These are phyloP conservation scores for Lithocarpus polystachyus DNA, from an alignment of 306 rosid species.

Conservation along the genomic window DNA sequence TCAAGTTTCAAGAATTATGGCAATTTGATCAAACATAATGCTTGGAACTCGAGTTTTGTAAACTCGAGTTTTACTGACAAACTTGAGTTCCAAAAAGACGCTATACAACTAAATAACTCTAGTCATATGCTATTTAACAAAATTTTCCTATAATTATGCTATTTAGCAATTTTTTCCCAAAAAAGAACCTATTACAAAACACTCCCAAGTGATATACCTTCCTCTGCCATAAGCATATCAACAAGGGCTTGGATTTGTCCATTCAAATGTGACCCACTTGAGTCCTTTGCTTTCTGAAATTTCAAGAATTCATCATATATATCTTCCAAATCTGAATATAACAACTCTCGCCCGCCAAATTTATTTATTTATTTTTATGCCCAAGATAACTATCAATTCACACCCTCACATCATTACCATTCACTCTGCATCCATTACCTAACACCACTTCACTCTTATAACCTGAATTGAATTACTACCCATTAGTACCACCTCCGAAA, in stretches of 20 bases:
- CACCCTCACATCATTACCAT: background rate
- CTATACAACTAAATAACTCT: no score
- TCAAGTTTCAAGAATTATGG: no score
- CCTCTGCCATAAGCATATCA: slow-evolving; percentile 67
- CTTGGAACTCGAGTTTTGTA: no score
- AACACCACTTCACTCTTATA: background rate
- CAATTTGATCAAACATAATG: no score
- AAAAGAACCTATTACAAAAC: background rate
- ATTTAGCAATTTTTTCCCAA: no score
- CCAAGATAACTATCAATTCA: background rate
- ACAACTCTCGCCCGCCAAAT: background rate
- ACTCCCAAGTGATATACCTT: slow-evolving; percentile 44
- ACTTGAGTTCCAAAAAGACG: no score
- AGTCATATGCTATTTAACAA: no score
- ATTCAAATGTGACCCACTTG: slow-evolving; percentile 43
- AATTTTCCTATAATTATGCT: no score
- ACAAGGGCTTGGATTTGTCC: slow-evolving; percentile 49
- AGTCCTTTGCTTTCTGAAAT: slow-evolving; percentile 33
- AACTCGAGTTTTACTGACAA: no score
- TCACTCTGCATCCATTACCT: background rate
- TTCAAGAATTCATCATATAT: background rate
- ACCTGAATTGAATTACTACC: background rate
- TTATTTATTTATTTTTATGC: no score
- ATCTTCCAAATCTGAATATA: background rate
- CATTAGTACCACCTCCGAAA: background rate